Evolutionary conservation across 2,329 filamentous ascomycete species (phyloP).

Genomic region (Sarocladiaceae sp.): DNA sequence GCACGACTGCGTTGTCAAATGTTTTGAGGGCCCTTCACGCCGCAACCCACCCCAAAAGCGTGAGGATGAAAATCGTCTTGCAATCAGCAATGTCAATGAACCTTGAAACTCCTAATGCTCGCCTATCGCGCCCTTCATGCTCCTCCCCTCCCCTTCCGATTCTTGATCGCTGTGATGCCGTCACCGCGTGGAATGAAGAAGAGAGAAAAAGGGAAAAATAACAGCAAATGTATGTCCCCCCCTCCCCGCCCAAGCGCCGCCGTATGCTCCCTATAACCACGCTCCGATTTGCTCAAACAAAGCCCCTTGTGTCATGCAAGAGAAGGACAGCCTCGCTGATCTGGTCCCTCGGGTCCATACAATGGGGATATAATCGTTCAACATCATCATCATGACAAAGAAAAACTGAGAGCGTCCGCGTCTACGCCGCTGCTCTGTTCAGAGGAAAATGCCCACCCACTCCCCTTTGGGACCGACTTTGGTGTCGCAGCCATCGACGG

Average conservation of each 20-base stretch:
- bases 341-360: no score
- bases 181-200: background rate
- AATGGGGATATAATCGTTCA: no score
- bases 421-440: conserved; percentile 25
- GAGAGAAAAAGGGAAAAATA: background rate
- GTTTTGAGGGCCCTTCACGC: no score
- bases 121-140: no score
- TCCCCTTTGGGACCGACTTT: conserved; percentile 48
- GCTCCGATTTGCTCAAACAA: background rate
- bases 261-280: background rate
- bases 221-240: background rate
- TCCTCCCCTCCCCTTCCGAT: no score
- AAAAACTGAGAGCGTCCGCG: background rate
- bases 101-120: no score
- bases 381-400: background rate
- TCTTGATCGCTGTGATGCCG: background rate
- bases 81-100: no score
- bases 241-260: background rate
- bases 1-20: no score
- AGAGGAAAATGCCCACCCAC: conserved; percentile 58
- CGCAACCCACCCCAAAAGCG: no score
- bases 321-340: background rate
- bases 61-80: no score
- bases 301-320: background rate
- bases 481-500: conserved; percentile 49